phyloP scores from a whole-genome alignment of 345 rosid species.

The Jatropha curcas region DNA sequence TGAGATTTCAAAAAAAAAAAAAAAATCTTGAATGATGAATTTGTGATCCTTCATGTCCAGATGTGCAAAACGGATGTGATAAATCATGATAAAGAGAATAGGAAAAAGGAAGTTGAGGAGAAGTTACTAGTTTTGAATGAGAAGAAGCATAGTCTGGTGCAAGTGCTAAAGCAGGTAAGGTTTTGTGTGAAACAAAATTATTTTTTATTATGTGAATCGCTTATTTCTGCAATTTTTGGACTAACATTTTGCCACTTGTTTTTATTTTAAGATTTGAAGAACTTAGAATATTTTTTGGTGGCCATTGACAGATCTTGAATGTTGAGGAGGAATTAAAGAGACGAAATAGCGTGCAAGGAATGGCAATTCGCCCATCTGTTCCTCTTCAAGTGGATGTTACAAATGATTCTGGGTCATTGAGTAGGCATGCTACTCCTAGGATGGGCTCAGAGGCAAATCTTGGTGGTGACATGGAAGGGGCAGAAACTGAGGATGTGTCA shows the following conservation, averaged over 20 bases:
- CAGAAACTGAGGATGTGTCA: slow-evolving; percentile 64
- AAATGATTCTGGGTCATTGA: slow-evolving; percentile 64
- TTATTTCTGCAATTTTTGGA: not conserved
- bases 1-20: too few relatives aligned
- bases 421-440: slow-evolving; percentile 51
- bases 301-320: slow-evolving; percentile 59
- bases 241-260: not conserved
- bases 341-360: slow-evolving; percentile 48
- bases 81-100: slow-evolving; percentile 49
- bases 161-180: slow-evolving; percentile 78
- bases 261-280: not conserved
- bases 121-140: slow-evolving; percentile 66
- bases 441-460: slow-evolving; percentile 59
- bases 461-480: slow-evolving; percentile 68
- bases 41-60: not conserved
- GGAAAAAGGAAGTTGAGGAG: slow-evolving; percentile 70
- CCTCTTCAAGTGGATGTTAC: slow-evolving; percentile 72
- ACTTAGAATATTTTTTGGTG: slow-evolving; percentile 2
- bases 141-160: slow-evolving; percentile 90
- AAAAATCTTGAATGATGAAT: not conserved
- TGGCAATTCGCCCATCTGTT: slow-evolving; percentile 49
- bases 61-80: slow-evolving; percentile 32
- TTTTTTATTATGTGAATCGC: not conserved
- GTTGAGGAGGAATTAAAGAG: slow-evolving; percentile 92
- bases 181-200: not conserved